Conservation (phyloP, 805 yeast species). For the Candida glaebosa region DNA sequence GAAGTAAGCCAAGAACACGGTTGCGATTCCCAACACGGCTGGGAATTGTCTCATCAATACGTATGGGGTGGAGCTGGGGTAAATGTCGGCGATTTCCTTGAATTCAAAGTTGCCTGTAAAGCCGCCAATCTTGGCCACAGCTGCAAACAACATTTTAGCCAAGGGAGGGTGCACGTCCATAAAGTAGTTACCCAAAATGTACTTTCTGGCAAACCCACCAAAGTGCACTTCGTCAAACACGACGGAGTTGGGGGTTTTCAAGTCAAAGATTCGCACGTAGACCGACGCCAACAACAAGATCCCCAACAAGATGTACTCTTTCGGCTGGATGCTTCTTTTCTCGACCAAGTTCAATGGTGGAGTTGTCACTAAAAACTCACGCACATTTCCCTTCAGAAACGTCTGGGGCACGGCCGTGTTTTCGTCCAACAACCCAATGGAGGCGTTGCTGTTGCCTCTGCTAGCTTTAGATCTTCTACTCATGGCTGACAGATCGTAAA, state of each 20-base stretch:
- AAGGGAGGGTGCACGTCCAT: constrained; percentile 82
- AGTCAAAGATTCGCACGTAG: constrained; percentile 55
- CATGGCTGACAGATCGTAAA: background rate
- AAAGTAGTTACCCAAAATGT: constrained; percentile 60
- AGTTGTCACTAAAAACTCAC: constrained; percentile 54
- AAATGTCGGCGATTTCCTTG: constrained; percentile 60
- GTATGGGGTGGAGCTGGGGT: constrained; percentile 60
- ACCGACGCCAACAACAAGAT: constrained; percentile 48
- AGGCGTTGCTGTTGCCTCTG: background rate
- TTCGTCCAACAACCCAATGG: constrained; percentile 3
- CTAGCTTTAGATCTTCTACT: constrained; percentile 1
- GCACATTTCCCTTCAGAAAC: constrained; percentile 10
- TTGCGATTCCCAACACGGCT: constrained; percentile 64
- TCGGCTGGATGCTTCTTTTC: constrained; percentile 35
- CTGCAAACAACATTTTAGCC: constrained; percentile 73
- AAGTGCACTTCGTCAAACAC: constrained; percentile 94
- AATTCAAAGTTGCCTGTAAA: constrained; percentile 70
- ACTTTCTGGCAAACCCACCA: constrained; percentile 92
- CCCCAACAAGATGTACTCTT: constrained; percentile 28
- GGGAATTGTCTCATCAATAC: constrained; percentile 67
- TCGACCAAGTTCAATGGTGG: constrained; percentile 40
- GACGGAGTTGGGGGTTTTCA: constrained; percentile 72
- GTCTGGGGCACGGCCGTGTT: constrained; percentile 9
- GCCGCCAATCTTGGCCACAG: constrained; percentile 63
- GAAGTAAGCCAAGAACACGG: constrained; percentile 60